A percentile compares a stretch with the other conserved stretches of the same genome.
Conservation (phyloP, 2,329 filamentous ascomycete genomes). For the Phialocephala subalpina region DNA sequence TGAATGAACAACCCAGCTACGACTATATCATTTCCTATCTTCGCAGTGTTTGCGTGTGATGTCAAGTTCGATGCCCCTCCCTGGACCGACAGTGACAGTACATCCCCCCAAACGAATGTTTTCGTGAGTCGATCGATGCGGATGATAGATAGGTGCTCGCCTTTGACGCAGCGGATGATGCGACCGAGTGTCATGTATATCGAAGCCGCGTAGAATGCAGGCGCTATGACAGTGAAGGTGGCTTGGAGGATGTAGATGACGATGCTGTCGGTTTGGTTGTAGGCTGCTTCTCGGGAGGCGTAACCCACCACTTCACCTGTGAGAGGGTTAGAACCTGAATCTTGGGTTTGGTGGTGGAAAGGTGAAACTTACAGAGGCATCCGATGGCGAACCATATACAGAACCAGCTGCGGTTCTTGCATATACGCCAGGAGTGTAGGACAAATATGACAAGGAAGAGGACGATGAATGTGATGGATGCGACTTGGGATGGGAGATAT, state of each 20-base stretch:
- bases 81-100: slow-evolving; percentile 51
- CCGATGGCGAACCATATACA: slow-evolving; percentile 47
- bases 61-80: slow-evolving; percentile 20
- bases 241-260: slow-evolving; percentile 46
- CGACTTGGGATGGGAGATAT: slow-evolving; percentile 54
- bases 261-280: slow-evolving; percentile 36
- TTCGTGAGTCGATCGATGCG: slow-evolving; percentile 45
- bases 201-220: slow-evolving; percentile 48
- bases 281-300: slow-evolving; percentile 36
- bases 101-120: slow-evolving; percentile 53
- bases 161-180: slow-evolving; percentile 44
- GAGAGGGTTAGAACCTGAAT: not conserved
- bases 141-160: slow-evolving; percentile 46
- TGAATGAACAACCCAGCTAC: slow-evolving; percentile 57
- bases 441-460: slow-evolving; percentile 43
- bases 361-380: slow-evolving; percentile 47
- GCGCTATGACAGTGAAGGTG: slow-evolving; percentile 48
- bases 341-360: too few species aligned
- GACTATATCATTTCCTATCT: slow-evolving; percentile 50
- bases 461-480: slow-evolving; percentile 50
- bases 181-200: slow-evolving; percentile 51
- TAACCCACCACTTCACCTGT: slow-evolving; percentile 51
- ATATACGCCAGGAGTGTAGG: slow-evolving; percentile 43
- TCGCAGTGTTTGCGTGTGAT: slow-evolving; percentile 31
- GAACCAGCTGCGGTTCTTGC: slow-evolving; percentile 41